A percentile compares a stretch with the other conserved stretches of the same genome.
Conservation (phyloP, 345 rosid species). For the Dimocarpus longan region DNA sequence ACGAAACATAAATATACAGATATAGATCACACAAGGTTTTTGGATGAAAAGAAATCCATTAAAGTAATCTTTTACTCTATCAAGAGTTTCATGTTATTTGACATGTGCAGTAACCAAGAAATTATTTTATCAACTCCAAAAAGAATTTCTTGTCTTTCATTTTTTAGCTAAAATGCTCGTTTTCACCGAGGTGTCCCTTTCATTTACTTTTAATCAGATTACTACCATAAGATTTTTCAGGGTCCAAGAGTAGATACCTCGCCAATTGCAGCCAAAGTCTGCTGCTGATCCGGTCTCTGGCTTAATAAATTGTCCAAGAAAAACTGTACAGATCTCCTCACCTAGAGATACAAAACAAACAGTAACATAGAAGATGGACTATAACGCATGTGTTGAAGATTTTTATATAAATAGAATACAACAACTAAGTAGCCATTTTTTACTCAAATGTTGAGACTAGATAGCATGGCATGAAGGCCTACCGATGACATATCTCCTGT, state of each 20-base stretch:
- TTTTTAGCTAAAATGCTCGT: neutral
- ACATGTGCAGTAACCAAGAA: too few species aligned
- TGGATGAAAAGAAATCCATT: neutral
- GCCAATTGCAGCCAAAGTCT: conserved; percentile 86
- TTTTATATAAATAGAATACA: neutral
- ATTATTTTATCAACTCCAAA: too few species aligned
- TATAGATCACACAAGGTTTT: neutral
- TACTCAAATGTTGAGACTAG: neutral
- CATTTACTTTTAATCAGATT: neutral
- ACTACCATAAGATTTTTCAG: neutral
- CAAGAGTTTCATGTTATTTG: too few species aligned
- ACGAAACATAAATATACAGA: neutral
- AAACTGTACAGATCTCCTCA: conserved; percentile 93
- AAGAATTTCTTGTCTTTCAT: neutral
- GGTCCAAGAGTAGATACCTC: conserved; percentile 54
- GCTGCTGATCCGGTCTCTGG: conserved; percentile 86
- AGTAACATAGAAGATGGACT: neutral
- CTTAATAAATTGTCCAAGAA: conserved; percentile 80
- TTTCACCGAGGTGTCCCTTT: neutral
- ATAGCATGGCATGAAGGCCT: conserved; percentile 19
- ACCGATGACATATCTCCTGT: conserved; percentile 95
- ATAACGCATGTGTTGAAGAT: neutral
- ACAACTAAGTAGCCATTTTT: conserved; percentile 12
- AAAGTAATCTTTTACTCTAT: neutral
- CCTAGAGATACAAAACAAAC: conserved; percentile 42